These are phyloP conservation scores for Debaryomyces tyrocola DNA, from an alignment of 805 yeast species.

Conservation along the genomic window DNA sequence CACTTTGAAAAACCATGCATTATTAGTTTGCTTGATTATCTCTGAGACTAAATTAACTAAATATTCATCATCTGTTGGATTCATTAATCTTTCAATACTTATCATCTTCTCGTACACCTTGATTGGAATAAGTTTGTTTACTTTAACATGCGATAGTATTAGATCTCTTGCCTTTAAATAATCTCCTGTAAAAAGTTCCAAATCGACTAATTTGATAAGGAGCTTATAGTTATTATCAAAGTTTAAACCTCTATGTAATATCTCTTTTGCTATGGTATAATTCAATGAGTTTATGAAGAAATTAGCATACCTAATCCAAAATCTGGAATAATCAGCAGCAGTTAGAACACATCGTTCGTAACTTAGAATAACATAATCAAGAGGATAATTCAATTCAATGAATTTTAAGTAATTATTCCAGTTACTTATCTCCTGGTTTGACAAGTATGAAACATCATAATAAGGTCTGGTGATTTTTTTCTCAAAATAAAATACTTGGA, in stretches of 20 bases:
- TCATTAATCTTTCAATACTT: constrained; percentile 38
- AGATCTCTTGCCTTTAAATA: constrained; percentile 36
- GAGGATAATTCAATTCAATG: constrained; percentile 42
- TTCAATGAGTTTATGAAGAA: constrained; percentile 32
- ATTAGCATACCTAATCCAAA: constrained; percentile 54
- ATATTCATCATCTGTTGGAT: constrained; percentile 22
- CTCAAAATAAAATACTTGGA: constrained; percentile 52
- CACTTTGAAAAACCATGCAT: constrained; percentile 37
- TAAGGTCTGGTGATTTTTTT: constrained; percentile 37
- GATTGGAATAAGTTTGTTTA: constrained; percentile 24
- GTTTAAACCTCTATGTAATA: constrained; percentile 37
- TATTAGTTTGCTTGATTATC: constrained; percentile 29
- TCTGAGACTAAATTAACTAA: constrained; percentile 25
- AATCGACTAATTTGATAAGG: constrained; percentile 43
- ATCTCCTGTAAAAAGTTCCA: constrained; percentile 41
- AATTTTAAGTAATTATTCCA: constrained; percentile 63
- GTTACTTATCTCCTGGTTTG: constrained; percentile 49
- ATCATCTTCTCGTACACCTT: constrained; percentile 43
- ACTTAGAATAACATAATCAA: constrained; percentile 23
- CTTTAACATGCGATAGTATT: constrained; percentile 25
- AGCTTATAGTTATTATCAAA: constrained; percentile 26
- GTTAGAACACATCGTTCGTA: constrained; percentile 52
- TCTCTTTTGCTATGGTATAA: constrained; percentile 35
- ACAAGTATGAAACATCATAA: constrained; percentile 31
- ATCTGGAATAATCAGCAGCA: constrained; percentile 42